Base-by-base conservation (phyloP, 2,329 filamentous ascomycete genomes). In the Neopestalotiopsis rosae region DNA sequence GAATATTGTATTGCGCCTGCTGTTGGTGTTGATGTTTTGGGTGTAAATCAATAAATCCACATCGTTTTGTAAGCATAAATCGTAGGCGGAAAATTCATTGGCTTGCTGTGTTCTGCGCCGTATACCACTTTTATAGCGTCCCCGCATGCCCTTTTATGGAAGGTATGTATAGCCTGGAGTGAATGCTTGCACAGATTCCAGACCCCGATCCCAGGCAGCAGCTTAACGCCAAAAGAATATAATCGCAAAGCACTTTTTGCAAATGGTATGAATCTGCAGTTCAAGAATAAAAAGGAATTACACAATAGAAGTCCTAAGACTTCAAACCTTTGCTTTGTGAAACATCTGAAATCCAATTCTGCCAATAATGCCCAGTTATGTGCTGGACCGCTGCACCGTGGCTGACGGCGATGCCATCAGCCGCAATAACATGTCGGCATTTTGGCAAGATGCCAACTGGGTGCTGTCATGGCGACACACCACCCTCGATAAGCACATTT, bases 401-500 rank as follows among this genome's bases (percentile, higher is more conserved):
- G 63, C 71, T 42, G 72, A 73, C 71, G 68, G 68, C 64, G 65
- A 69, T 38, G 71, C 67, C 40, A 68, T 73, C 61, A 66, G 65
- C 57, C 61, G 57, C 61, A 72, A 73, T 24, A 73, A 72, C 66
- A 68, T 72, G 52, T 45, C 72, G 61, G 72, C 71, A 38, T 72
- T 73, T 57, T 73, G 69, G 71, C 67, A 63, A 57, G 65, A 73
- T 52, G 63, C 68, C 32, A 65, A 74, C 58, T 73, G 69, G 68
- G 65, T 66, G 49, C 58, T 71, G n/a, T 66, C 67, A 10, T 74
- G 73, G 72, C 69, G 65, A 52, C 67, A 73, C 67, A 69, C 70
- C 24, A 71, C 71, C 32, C 70, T 74, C 30, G 72, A 72, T 32
- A 71, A 74, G 57, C 72, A 74, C 58, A 40, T 74, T 20, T 52